Conservation (phyloP, 2,329 filamentous ascomycete species). For the Aureobasidium sp. region DNA sequence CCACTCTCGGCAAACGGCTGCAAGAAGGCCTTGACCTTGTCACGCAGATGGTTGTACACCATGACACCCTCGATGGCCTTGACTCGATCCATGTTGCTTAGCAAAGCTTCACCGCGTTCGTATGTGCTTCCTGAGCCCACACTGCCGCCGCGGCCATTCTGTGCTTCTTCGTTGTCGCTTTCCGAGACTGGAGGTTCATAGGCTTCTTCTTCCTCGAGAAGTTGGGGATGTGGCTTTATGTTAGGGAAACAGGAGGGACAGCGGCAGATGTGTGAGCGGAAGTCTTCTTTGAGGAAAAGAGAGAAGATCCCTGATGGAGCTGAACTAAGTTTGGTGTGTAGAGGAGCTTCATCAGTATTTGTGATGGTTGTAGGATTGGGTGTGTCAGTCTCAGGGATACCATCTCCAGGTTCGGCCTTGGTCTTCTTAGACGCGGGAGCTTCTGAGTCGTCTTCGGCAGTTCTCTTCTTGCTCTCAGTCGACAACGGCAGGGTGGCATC, state of each 20-base stretch:
- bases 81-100: constrained; percentile 88
- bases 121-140: constrained; percentile 74
- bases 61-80: constrained; percentile 90
- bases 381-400: not conserved
- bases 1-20: constrained; percentile 91
- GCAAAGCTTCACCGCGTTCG: constrained; percentile 84
- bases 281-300: constrained; percentile 72
- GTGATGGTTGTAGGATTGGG: constrained; percentile 10
- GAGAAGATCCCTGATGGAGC: constrained; percentile 58
- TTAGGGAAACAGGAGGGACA: constrained; percentile 73
- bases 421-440: not conserved
- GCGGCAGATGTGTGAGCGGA: constrained; percentile 75
- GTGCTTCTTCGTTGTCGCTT: constrained; percentile 43
- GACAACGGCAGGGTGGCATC: not conserved
- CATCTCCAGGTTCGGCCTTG: not conserved
- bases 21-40: constrained; percentile 91
- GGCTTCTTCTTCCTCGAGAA: constrained; percentile 87
- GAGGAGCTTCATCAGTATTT: constrained; percentile 14
- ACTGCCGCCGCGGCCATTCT: constrained; percentile 44
- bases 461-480: constrained; percentile 8
- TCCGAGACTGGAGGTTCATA: constrained; percentile 85
- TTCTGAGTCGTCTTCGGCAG: not conserved
- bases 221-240: constrained; percentile 64
- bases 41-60: constrained; percentile 94
- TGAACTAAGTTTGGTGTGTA: constrained; percentile 45